Base-by-base conservation (phyloP, 371 early-diverging fungal species). In the Mucor plumbeus region DNA sequence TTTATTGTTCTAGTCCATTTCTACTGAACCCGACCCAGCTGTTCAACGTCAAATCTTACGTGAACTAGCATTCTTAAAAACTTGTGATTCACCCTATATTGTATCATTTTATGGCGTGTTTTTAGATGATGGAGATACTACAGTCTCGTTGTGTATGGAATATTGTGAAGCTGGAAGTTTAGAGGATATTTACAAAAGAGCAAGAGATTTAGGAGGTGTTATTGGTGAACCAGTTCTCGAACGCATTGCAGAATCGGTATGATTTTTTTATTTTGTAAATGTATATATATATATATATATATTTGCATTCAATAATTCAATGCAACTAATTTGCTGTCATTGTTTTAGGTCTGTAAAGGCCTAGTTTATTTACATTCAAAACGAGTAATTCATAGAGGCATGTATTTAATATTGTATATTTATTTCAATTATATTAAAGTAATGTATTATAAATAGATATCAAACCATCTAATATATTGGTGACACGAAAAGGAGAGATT, bases 61-160 rank as follows among this genome's bases (percentile, higher is more conserved):
- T 40, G 99, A 99, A 76, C 85, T 98, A 41, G 85, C 91, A 55
- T 91, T 96, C 55, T 78, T 98, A 67, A 90, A 92, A 59, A 88
- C 88, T 54, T 99, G 98, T 80, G 84, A 94, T 69, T 94, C 94
- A 17, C 92, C 93, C 10, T 92, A 94, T 76, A 97, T 98, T 64
- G 97, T 99, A 0, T 88, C 92, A 13, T 98, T 92, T 73, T 97
- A 91, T 73, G 99, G 99, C 50, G 96, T 97, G 0, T 97, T 91
- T 76, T 81, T 93, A 59, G 94, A 95, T 43, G 95, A 94, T 59
- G 92, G 92, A 21, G 93, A 95, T 48, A 87, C 88, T 26, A 85
- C 89, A 11, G 86, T 99, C n/a, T 91, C 92, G 13, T 90, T 99
- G 48, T 97, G 96, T 83, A 96, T 98, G 94, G 99, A 98, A 78